Conservation (phyloP, 257 asterid genomes). For the Primulina eburnea region DNA sequence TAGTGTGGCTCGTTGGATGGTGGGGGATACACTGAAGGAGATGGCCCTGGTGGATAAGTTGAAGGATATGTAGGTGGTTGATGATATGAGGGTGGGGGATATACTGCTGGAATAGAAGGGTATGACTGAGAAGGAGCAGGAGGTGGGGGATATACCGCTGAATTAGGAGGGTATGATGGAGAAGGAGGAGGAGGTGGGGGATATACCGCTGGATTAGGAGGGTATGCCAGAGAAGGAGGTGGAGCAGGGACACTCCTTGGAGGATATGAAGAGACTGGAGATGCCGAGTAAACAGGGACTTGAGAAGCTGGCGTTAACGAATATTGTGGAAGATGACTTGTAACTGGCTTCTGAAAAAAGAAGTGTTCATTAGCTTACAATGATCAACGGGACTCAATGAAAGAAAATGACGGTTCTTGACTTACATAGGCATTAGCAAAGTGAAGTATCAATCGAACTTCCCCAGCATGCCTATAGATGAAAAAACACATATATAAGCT, state of each 20-base stretch:
- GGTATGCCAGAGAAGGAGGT: conserved; percentile 35
- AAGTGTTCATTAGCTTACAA: not conserved
- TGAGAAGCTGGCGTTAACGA: conserved; percentile 26
- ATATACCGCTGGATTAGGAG: conserved; percentile 36
- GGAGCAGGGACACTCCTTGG: conserved; percentile 32
- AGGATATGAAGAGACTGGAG: conserved; percentile 38
- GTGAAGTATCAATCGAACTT: conserved; percentile 83
- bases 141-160: conserved; percentile 40
- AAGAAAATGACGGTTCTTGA: conserved; percentile 1
- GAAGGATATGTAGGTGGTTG: conserved; percentile 27
- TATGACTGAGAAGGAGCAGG: conserved; percentile 35
- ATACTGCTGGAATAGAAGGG: conserved; percentile 34
- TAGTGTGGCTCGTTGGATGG: conserved; percentile 38
- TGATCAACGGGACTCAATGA: not conserved
- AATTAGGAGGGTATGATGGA: conserved; percentile 36
- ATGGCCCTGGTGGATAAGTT: conserved; percentile 36
- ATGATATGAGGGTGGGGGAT: conserved; percentile 34
- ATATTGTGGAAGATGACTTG: conserved; percentile 32
- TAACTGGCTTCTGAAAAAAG: conserved; percentile 41
- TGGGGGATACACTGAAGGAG: conserved; percentile 36
- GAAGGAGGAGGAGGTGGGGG: conserved; percentile 36
- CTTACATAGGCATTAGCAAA: conserved; percentile 68
- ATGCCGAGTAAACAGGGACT: conserved; percentile 33
- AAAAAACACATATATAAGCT: conserved; percentile 21
- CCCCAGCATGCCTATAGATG: conserved; percentile 76